Conservation (phyloP, 225 moss, liverwort and hornwort species). For the Physcomitrellopsis africana region DNA sequence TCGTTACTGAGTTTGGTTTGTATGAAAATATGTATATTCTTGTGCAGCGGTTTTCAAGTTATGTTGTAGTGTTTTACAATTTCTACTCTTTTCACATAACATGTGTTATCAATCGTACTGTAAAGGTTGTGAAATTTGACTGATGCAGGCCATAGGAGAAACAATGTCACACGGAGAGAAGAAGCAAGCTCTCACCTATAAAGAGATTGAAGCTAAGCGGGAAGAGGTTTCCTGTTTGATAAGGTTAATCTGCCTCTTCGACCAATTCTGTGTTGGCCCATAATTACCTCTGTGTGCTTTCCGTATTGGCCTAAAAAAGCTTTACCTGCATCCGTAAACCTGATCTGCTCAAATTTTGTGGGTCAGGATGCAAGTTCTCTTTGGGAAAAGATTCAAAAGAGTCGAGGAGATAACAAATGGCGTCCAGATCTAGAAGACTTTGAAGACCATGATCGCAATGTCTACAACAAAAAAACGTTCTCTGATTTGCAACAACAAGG, state of each 20-base stretch:
- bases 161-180: slow-evolving; percentile 91
- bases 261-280: slow-evolving; percentile 7
- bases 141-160: slow-evolving; percentile 80
- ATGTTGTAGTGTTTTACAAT: slow-evolving; percentile 3
- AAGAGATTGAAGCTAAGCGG: slow-evolving; percentile 95
- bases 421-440: slow-evolving; percentile 92
- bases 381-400: slow-evolving; percentile 89
- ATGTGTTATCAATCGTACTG: slow-evolving; percentile 3
- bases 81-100: slow-evolving; percentile 22
- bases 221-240: slow-evolving; percentile 60
- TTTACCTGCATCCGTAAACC: not conserved
- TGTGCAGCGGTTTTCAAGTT: slow-evolving; percentile 12
- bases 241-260: slow-evolving; percentile 7
- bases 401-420: slow-evolving; percentile 93
- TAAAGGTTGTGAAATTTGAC: slow-evolving; percentile 26
- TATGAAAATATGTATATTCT: slow-evolving; percentile 4
- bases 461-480: slow-evolving; percentile 86
- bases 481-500: slow-evolving; percentile 86
- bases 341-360: slow-evolving; percentile 25
- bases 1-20: not conserved
- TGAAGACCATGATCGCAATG: slow-evolving; percentile 83
- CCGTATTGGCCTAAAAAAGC: not conserved
- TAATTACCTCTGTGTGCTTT: slow-evolving; percentile 11
- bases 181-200: slow-evolving; percentile 91
- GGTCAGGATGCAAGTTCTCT: slow-evolving; percentile 79